Percentiles rank a stretch among this genome's conserved stretches.
These are phyloP conservation scores for Cystobasidiaceae sp. DNA, from an alignment of 1,284 basidiomycete species.

Conservation along the genomic window DNA sequence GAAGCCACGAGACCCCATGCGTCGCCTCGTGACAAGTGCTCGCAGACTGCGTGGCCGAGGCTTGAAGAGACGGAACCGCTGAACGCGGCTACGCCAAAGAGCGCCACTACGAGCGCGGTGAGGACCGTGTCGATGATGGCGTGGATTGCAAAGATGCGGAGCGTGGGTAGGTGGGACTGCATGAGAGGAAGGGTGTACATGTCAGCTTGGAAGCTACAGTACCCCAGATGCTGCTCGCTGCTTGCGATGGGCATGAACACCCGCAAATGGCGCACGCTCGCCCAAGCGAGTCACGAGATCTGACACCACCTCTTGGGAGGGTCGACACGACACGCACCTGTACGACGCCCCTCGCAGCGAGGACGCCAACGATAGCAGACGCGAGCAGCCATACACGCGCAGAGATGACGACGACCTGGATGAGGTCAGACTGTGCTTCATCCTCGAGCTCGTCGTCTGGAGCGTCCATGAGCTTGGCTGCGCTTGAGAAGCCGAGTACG, in stretches of 20 bases:
- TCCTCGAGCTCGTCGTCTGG: conserved; percentile 24
- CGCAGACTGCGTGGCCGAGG: conserved; percentile 24
- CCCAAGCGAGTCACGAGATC: too few relatives aligned
- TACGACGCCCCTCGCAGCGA: conserved; percentile 5
- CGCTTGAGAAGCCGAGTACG: background rate
- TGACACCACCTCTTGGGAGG: too few relatives aligned
- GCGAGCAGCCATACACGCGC: conserved; percentile 18
- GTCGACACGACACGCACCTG: too few relatives aligned
- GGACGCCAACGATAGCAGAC: conserved; percentile 6
- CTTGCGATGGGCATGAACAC: too few relatives aligned
- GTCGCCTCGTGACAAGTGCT: conserved; percentile 25
- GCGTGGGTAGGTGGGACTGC: conserved; percentile 15
- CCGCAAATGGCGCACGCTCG: too few relatives aligned
- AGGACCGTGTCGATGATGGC: conserved; percentile 29
- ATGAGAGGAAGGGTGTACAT: background rate
- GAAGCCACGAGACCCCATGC: conserved; percentile 22
- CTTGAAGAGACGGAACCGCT: background rate
- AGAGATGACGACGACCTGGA: conserved; percentile 8
- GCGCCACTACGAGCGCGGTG: background rate
- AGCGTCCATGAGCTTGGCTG: background rate
- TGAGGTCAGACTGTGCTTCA: conserved; percentile 2
- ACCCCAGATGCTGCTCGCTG: too few relatives aligned
- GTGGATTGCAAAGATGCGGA: conserved; percentile 27
- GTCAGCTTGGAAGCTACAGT: background rate
- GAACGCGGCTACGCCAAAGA: conserved; percentile 5